Percentiles rank a stretch among this genome's conserved stretches.
These are phyloP conservation scores for Luffa aegyptiaca DNA, from an alignment of 306 rosid genomes.

Conservation along the genomic window DNA sequence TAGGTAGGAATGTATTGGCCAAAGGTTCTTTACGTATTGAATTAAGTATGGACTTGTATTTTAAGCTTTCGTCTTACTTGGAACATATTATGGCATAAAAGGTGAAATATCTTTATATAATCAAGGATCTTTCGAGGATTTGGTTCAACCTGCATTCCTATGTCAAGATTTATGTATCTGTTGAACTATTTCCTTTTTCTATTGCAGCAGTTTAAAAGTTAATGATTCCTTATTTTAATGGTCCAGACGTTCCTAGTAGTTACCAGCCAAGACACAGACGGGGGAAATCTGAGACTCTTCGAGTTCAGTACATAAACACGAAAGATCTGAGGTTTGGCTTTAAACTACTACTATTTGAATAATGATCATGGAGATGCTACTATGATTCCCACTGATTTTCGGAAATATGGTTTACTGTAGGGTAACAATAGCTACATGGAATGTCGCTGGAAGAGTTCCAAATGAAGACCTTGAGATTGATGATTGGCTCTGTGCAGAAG, in stretches of 20 bases:
- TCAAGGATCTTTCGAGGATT: not conserved
- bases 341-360: constrained; percentile 13
- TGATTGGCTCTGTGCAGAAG: constrained; percentile 69
- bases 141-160: not conserved
- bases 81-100: not conserved
- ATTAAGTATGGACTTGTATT: not conserved
- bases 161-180: not conserved
- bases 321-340: constrained; percentile 74
- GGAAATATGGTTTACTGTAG: constrained; percentile 34
- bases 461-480: constrained; percentile 60
- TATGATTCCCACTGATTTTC: constrained; percentile 14
- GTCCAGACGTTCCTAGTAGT: constrained; percentile 45
- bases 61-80: not conserved
- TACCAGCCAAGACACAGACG: constrained; percentile 51
- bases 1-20: not conserved
- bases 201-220: not conserved
- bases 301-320: constrained; percentile 84
- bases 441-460: constrained; percentile 89
- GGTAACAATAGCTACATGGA: constrained; percentile 83
- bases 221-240: constrained; percentile 18
- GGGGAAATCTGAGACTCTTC: constrained; percentile 92
- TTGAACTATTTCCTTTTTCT: not conserved
- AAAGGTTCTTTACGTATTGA: not conserved
- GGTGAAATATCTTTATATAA: not conserved
- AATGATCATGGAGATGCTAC: constrained; percentile 5